Percentiles rank a stretch among this genome's conserved stretches.
Conservation (phyloP, 176 grass and related monocot species). For the Eragrostis nindensis region DNA sequence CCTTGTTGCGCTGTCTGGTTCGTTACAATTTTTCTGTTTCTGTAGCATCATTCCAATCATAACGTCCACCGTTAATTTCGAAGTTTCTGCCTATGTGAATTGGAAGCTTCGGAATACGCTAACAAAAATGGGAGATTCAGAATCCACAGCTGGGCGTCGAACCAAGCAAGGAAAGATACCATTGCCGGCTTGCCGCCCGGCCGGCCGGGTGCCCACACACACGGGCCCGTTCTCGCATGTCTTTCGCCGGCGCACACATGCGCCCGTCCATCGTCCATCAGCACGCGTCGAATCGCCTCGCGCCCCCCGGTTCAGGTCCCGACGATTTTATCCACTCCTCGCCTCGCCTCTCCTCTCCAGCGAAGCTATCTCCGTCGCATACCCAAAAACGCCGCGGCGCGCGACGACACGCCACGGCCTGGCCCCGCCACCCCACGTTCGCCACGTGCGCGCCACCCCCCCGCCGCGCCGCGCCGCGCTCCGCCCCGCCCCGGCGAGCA, state of each 20-base stretch:
- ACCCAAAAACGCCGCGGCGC: conserved; percentile 8
- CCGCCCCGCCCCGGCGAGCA: background rate
- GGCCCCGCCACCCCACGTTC: conserved; percentile 26
- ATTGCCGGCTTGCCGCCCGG: background rate
- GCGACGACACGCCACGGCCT: conserved; percentile 15
- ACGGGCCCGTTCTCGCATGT: background rate
- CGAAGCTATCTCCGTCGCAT: background rate
- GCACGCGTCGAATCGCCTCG: background rate
- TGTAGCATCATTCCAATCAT: no score
- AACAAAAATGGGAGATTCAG: background rate
- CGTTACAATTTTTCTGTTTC: no score
- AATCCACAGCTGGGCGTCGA: background rate
- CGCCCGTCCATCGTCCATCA: no score
- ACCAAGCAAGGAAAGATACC: background rate
- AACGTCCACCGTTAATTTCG: background rate
- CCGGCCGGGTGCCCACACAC: background rate
- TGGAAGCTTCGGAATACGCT: background rate
- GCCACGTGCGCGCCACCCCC: conserved; percentile 51
- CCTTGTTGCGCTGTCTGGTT: no score
- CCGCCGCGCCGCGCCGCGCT: background rate
- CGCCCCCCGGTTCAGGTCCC: background rate
- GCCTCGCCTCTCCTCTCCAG: background rate
- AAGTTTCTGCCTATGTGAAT: background rate
- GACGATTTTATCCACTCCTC: conserved; percentile 35
- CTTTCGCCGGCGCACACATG: conserved; percentile 1